Evolutionary conservation across 2,329 filamentous ascomycete species (phyloP).

Genomic region (Curvularia hawaiiensis): DNA sequence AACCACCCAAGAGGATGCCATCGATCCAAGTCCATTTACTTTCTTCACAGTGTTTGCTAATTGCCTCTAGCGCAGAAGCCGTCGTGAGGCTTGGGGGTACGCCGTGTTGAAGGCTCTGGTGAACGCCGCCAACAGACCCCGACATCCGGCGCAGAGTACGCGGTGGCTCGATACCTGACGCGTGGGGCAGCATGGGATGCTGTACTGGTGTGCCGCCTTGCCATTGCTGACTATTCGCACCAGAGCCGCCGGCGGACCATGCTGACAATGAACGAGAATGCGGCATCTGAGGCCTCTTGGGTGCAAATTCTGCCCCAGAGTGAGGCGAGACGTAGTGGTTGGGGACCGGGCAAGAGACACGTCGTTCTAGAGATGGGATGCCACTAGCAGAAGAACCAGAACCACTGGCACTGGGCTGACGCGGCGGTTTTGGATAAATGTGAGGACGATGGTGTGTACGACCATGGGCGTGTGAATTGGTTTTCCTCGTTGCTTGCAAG

Average conservation of each 20-base stretch:
- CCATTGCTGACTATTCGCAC: constrained; percentile 33
- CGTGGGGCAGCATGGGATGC: constrained; percentile 27
- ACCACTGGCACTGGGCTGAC: constrained; percentile 60
- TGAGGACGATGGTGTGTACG: constrained; percentile 57
- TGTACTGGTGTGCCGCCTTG: constrained; percentile 31
- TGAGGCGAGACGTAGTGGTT: constrained; percentile 27
- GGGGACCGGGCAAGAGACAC: constrained; percentile 35
- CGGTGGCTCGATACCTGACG: constrained; percentile 32
- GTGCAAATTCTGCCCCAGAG: constrained; percentile 25
- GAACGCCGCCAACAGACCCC: constrained; percentile 38
- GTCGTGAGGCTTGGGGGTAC: constrained; percentile 43
- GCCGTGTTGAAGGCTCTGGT: constrained; percentile 35
- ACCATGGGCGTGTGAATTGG: constrained; percentile 47
- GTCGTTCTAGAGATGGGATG: constrained; percentile 45
- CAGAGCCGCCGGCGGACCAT: constrained; percentile 30
- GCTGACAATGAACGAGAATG: constrained; percentile 40
- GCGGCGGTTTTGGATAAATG: constrained; percentile 67
- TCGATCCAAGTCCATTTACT: constrained; percentile 73
- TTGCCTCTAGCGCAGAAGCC: constrained; percentile 44
- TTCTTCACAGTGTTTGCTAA: constrained; percentile 47
- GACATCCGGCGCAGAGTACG: constrained; percentile 44
- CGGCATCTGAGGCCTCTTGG: constrained; percentile 27
- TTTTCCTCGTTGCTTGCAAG: constrained; percentile 53
- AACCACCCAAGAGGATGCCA: constrained; percentile 88
- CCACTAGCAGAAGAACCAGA: constrained; percentile 39